These are phyloP conservation scores for Suillus lakei DNA, from an alignment of 768 basidiomycete species.

Conservation along the genomic window DNA sequence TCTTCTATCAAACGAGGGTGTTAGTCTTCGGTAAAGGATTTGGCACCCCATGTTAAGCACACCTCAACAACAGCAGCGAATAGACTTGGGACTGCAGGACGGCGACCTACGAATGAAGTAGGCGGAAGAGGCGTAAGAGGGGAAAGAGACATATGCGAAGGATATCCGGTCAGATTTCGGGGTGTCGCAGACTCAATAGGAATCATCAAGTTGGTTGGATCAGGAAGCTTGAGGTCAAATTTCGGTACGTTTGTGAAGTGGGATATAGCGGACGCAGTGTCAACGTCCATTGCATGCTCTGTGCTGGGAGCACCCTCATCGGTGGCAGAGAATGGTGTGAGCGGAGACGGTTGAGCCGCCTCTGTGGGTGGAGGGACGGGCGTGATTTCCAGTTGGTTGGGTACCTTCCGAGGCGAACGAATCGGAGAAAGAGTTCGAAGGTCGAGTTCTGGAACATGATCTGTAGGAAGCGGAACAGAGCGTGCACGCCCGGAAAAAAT, in stretches of 20 bases:
- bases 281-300: conserved; percentile 30
- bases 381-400: conserved; percentile 30
- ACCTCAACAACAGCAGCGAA: conserved; percentile 18
- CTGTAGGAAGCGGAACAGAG: conserved; percentile 32
- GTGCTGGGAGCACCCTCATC: not conserved
- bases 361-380: conserved; percentile 26
- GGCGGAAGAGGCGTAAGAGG: conserved; percentile 58
- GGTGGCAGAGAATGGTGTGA: not conserved
- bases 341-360: not conserved
- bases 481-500: conserved; percentile 28
- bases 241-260: conserved; percentile 26
- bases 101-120: conserved; percentile 40
- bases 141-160: conserved; percentile 35
- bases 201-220: conserved; percentile 34
- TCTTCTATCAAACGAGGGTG: not conserved
- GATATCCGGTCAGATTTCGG: conserved; percentile 4
- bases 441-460: conserved; percentile 7
- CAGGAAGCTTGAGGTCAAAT: conserved; percentile 19
- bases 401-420: conserved; percentile 27
- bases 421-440: conserved; percentile 26
- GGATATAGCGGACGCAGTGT: conserved; percentile 19
- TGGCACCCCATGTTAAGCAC: conserved; percentile 2
- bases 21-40: conserved; percentile 6
- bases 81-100: conserved; percentile 18
- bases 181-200: conserved; percentile 19